A percentile compares a stretch with the other conserved stretches of the same genome.
These are phyloP conservation scores for Boletus rubescentipes DNA, from an alignment of 768 basidiomycete genomes.

Conservation along the genomic window DNA sequence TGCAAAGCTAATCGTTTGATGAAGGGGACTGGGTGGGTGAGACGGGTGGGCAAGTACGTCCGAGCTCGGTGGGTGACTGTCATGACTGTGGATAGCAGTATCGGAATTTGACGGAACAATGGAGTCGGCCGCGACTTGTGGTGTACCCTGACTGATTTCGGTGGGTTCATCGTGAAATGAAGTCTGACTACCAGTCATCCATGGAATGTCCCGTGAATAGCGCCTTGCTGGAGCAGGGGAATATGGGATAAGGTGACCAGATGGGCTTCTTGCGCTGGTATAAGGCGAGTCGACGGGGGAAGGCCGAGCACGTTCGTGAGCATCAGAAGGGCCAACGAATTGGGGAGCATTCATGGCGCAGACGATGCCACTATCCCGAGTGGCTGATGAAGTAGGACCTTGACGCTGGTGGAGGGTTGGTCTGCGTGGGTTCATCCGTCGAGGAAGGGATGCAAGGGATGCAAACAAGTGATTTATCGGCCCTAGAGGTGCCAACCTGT, in stretches of 20 bases:
- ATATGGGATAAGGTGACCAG: conserved; percentile 20
- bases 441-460: conserved; percentile 3
- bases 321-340: neutral
- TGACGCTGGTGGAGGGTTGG: neutral
- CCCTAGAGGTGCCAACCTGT: neutral
- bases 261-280: conserved; percentile 11
- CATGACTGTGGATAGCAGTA: neutral
- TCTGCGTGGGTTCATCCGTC: neutral
- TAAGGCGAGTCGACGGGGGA: conserved; percentile 18
- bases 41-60: neutral
- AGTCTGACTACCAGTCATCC: conserved; percentile 8
- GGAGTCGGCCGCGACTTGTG: neutral
- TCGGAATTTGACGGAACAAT: neutral
- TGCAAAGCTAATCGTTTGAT: neutral
- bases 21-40: conserved; percentile 1
- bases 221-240: conserved; percentile 14
- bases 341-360: conserved; percentile 21
- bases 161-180: conserved; percentile 20
- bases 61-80: neutral
- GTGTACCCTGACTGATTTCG: neutral
- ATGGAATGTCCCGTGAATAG: conserved; percentile 8
- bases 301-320: neutral
- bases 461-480: neutral
- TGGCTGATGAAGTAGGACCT: neutral
- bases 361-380: neutral